Evolutionary conservation across 768 basidiomycete species (phyloP).

Genomic region (Cubamyces sp.): DNA sequence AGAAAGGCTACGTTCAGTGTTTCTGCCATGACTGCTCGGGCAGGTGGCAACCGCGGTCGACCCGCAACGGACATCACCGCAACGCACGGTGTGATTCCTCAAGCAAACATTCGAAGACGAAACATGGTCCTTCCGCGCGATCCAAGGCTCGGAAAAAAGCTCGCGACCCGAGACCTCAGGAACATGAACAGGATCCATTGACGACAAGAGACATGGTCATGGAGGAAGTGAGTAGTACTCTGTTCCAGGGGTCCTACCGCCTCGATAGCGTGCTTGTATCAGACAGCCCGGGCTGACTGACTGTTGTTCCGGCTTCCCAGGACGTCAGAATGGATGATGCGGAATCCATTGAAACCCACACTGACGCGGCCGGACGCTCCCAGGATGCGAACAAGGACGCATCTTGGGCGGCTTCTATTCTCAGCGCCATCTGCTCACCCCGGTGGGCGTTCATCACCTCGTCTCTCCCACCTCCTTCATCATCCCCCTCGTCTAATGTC

Average conservation of each 20-base stretch:
- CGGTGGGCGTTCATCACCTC: not conserved
- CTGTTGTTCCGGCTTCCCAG: not conserved
- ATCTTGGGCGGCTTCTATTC: not conserved
- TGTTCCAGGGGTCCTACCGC: not conserved
- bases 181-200: not conserved
- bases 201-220: not conserved
- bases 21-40: not conserved
- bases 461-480: not conserved
- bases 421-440: not conserved
- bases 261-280: too few species aligned
- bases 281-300: too few species aligned
- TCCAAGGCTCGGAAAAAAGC: too few species aligned
- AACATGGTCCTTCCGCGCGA: too few species aligned
- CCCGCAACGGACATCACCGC: conserved; percentile 1
- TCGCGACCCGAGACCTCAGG: not conserved
- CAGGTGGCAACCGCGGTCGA: not conserved
- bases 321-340: not conserved
- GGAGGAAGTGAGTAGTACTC: not conserved
- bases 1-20: not conserved
- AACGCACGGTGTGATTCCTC: not conserved
- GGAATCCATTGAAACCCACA: too few species aligned
- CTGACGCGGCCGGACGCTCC: too few species aligned
- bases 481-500: not conserved
- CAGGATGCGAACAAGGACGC: not conserved
- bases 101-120: not conserved